These are phyloP conservation scores for Fusarium sp. DNA, from an alignment of 2,329 filamentous ascomycete species.

Conservation along the genomic window DNA sequence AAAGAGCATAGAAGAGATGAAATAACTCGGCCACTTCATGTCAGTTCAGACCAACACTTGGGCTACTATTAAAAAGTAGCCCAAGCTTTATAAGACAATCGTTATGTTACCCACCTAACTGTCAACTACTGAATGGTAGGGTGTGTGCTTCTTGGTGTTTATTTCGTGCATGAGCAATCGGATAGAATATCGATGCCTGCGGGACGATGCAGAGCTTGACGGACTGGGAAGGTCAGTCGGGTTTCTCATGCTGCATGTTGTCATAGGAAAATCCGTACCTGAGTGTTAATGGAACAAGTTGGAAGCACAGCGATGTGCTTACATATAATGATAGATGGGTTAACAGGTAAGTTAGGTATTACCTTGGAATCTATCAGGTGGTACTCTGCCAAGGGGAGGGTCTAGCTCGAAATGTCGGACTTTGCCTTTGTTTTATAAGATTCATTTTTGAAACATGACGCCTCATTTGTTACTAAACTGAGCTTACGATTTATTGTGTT, in stretches of 20 bases:
- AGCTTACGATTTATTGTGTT: not conserved
- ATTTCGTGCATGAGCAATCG: conserved; percentile 5
- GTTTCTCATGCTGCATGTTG: not conserved
- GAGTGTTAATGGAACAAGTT: not conserved
- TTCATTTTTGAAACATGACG: no score
- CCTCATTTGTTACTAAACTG: not conserved
- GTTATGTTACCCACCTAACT: not conserved
- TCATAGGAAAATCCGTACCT: not conserved
- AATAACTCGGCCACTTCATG: not conserved
- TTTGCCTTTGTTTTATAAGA: not conserved
- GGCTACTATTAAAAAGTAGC: not conserved
- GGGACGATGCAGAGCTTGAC: conserved; percentile 7
- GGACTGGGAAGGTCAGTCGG: not conserved
- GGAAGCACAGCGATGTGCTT: not conserved
- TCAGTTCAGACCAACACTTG: not conserved
- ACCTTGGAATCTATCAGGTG: not conserved
- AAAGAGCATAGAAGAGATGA: not conserved
- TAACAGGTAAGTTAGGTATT: no score
- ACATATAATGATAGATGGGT: conserved; percentile 2
- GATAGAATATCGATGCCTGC: conserved; percentile 3
- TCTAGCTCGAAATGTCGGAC: not conserved
- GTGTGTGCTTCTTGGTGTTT: not conserved
- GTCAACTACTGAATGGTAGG: conserved; percentile 15
- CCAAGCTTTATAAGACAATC: not conserved
- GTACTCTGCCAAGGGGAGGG: not conserved